These are phyloP conservation scores for Balakata baccata DNA, from an alignment of 345 rosid species.

Conservation along the genomic window DNA sequence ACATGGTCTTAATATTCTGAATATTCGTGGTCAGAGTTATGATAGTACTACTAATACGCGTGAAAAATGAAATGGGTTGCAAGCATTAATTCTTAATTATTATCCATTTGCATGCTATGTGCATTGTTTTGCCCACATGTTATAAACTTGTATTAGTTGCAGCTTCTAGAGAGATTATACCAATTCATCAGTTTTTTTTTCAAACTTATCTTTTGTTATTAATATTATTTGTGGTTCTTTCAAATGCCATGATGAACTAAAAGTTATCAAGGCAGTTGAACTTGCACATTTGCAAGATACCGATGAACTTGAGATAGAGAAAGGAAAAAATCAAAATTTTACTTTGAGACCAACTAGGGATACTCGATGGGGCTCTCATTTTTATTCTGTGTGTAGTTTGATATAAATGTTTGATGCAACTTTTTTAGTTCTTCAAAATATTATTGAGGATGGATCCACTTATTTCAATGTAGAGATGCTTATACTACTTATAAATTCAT, in stretches of 20 bases:
- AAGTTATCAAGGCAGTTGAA: background rate
- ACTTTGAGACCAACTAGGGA: conserved; percentile 3
- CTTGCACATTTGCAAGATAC: background rate
- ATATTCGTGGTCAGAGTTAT: conserved; percentile 1
- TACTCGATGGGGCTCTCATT: background rate
- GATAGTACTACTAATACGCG: conserved; percentile 12
- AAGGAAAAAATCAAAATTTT: background rate
- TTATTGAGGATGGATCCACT: background rate
- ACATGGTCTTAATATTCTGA: background rate
- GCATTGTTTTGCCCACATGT: conserved; percentile 1
- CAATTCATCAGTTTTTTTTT: background rate
- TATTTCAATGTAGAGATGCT: conserved; percentile 9
- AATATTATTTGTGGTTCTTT: background rate
- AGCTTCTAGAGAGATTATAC: background rate
- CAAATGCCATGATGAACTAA: background rate
- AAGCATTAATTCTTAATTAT: background rate
- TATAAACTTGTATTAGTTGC: conserved; percentile 12
- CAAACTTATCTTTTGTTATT: background rate
- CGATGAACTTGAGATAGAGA: conserved; percentile 3
- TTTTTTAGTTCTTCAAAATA: background rate
- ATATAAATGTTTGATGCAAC: conserved; percentile 4
- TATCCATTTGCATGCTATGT: background rate
- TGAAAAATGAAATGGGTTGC: background rate
- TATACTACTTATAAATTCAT: background rate
- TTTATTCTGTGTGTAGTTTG: background rate